Evolutionary conservation across 768 basidiomycete genomes (phyloP).

Genomic region (Lactifluus hygrophoroides): DNA sequence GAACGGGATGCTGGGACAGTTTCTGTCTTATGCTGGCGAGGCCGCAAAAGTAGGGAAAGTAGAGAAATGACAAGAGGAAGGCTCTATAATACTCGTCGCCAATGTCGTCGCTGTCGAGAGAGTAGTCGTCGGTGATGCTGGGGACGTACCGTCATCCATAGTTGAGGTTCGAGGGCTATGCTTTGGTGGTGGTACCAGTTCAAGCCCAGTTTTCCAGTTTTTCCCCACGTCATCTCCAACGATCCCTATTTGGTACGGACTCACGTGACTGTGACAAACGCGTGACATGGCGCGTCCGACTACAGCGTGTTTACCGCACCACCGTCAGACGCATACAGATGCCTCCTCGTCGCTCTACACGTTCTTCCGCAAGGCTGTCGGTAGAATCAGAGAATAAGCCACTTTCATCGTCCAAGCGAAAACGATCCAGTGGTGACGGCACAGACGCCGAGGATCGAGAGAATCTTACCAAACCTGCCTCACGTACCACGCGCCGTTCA

Average conservation of each 20-base stretch:
- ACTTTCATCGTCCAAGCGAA: slow-evolving; percentile 7
- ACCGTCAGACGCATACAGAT: slow-evolving; percentile 1
- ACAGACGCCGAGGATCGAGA: slow-evolving; percentile 7
- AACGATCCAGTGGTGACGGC: slow-evolving; percentile 9
- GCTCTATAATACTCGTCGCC: slow-evolving; percentile 31
- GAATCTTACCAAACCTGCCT: background rate
- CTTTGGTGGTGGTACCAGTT: slow-evolving; percentile 18
- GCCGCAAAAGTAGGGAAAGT: slow-evolving; percentile 20
- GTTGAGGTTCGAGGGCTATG: slow-evolving; percentile 26
- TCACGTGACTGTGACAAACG: slow-evolving; percentile 11
- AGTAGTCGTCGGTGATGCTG: slow-evolving; percentile 63
- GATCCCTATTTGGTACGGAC: background rate
- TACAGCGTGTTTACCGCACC: no score
- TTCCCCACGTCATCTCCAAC: background rate
- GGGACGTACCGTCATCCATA: slow-evolving; percentile 72
- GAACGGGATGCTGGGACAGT: slow-evolving; percentile 16
- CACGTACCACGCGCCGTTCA: slow-evolving; percentile 15
- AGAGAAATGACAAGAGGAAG: slow-evolving; percentile 17
- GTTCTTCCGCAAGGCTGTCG: slow-evolving; percentile 15
- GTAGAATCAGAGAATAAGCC: slow-evolving; percentile 1
- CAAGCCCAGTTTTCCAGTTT: slow-evolving; percentile 4
- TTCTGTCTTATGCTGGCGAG: slow-evolving; percentile 18
- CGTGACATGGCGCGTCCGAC: slow-evolving; percentile 18
- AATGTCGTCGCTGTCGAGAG: slow-evolving; percentile 39
- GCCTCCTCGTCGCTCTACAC: slow-evolving; percentile 21